Evolutionary conservation across 2,329 filamentous ascomycete genomes (phyloP), one percentile per base, ranked within the genome.

Genomic region (Fusarium kyushuense): DNA sequence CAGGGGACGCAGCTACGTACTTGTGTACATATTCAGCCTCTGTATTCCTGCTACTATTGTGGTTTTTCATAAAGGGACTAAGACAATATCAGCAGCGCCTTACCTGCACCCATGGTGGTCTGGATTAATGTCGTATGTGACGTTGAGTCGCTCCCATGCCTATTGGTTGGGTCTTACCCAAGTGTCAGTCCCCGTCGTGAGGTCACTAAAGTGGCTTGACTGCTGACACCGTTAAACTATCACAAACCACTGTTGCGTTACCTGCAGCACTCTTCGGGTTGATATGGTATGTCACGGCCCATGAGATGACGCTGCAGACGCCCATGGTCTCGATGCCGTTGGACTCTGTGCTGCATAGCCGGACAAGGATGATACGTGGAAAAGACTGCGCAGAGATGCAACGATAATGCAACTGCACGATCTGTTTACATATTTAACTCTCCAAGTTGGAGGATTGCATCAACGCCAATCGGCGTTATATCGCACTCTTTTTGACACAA

Each of bases 321-420:
- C 56, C 60, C 42, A 51, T 40, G 47, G 54, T 66, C 68, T 73
- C 70, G 66, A 69, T 69, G 56, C 65, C 64, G 58, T 62, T 73
- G 43, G 59, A 68, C 56, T 54, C 51, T 54, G 57, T 51, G 51
- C 53, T 57, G 61, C 66, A 70, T 59, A 33, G 40, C 49, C 48
- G 52, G 48, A 49, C 65, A 47, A 48, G 33, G 58, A 42, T 57
- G 27, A 47, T 53, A 58, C 17, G 35, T 42, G 46, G 54, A 56
- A 55, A 59, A 38, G 58, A 45, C 33, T 42, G 38, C 42, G 41
- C 35, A 43, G 60, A 52, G 41, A 38, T 46, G 33, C 49, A 47
- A 63, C 49, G 42, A 43, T 53, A 40, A 40, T 38, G 35, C n/a
- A 38, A 38, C 35, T 38, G 35, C 12, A 32, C 38, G 60, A 63